Evolutionary conservation across 1,284 basidiomycete genomes (phyloP).

Genomic region (Austropuccinia psidii): DNA sequence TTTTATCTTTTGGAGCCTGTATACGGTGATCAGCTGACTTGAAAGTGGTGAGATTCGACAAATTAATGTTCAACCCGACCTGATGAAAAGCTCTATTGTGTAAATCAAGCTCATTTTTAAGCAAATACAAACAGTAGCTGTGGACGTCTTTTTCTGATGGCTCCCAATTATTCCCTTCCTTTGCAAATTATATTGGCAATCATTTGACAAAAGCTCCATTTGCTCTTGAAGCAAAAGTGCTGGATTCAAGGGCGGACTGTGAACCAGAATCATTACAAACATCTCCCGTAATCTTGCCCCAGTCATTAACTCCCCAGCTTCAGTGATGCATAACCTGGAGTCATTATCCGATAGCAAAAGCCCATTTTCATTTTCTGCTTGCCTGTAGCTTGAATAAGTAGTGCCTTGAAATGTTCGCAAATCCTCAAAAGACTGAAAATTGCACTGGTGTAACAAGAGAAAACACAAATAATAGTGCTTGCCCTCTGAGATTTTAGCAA

Average conservation of each 20-base stretch:
- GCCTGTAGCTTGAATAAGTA: background rate
- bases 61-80: too few relatives aligned
- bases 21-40: too few relatives aligned
- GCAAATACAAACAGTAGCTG: background rate
- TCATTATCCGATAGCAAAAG: background rate
- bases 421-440: background rate
- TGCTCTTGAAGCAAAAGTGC: background rate
- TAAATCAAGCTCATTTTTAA: too few relatives aligned
- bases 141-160: background rate
- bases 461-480: slow-evolving; percentile 50
- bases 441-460: background rate
- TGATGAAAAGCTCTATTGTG: too few relatives aligned
- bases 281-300: background rate
- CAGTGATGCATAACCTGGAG: background rate
- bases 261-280: background rate
- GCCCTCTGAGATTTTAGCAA: slow-evolving; percentile 46
- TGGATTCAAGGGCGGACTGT: background rate
- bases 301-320: background rate
- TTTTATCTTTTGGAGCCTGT: slow-evolving; percentile 42
- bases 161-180: too few relatives aligned
- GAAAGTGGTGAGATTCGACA: too few relatives aligned
- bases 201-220: background rate
- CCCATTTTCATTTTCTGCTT: background rate
- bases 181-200: background rate
- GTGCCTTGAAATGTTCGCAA: background rate